Percentiles rank a stretch among this genome's conserved stretches.
These are phyloP conservation scores for Sclerotinia minor DNA, from an alignment of 2,329 filamentous ascomycete genomes.

Conservation along the genomic window DNA sequence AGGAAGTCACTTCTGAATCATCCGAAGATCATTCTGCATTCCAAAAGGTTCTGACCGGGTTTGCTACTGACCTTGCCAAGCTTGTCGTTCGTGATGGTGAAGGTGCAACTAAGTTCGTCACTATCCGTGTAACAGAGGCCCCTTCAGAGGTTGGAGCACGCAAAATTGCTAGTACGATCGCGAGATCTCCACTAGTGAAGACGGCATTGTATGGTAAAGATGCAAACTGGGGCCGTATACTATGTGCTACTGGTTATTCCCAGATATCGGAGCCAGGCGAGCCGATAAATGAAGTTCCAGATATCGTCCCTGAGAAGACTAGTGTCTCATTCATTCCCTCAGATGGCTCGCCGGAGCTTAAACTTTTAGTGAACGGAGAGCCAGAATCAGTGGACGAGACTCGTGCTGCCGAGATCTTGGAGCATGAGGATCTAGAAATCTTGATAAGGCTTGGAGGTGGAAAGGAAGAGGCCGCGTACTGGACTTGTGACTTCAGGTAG, in stretches of 20 bases:
- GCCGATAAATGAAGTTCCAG: conserved; percentile 58
- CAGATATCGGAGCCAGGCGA: conserved; percentile 60
- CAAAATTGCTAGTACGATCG: conserved; percentile 82
- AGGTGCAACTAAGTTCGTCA: conserved; percentile 97
- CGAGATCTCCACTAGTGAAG: conserved; percentile 90
- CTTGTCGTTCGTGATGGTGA: conserved; percentile 95
- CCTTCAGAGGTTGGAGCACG: conserved; percentile 69
- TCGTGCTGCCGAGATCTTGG: conserved; percentile 74
- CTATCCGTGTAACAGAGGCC: conserved; percentile 78
- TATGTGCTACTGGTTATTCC: conserved; percentile 89
- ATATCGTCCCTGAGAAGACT: conserved; percentile 68
- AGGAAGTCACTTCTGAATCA: conserved; percentile 55
- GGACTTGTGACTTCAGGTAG: conserved; percentile 86
- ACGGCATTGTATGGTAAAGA: conserved; percentile 96
- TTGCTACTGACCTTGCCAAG: conserved; percentile 82
- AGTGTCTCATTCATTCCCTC: conserved; percentile 77
- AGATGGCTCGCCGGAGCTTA: conserved; percentile 75
- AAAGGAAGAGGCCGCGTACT: conserved; percentile 68
- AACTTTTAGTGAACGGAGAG: conserved; percentile 75
- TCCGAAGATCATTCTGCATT: conserved; percentile 70
- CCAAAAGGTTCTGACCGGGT: conserved; percentile 68
- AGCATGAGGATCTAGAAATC: conserved; percentile 78
- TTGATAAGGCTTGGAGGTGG: conserved; percentile 71
- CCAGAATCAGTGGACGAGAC: conserved; percentile 76
- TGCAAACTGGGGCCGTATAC: conserved; percentile 96